phyloP scores from a whole-genome alignment of 805 yeast genomes.

The Candida alai region DNA sequence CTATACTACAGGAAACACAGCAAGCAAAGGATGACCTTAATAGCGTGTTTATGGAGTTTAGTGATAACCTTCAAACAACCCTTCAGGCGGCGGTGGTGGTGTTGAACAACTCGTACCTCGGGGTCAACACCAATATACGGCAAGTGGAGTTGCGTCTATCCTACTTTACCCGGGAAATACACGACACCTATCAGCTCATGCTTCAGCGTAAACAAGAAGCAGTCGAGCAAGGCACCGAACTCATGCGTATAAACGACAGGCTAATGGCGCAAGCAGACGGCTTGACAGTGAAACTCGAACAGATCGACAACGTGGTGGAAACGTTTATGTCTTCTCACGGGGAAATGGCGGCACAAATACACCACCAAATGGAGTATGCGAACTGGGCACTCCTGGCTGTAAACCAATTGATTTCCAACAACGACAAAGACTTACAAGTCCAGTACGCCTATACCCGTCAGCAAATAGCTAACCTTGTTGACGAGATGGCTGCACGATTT shows the following conservation, averaged over 20 bases:
- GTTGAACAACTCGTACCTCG: conserved; percentile 5
- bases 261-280: conserved; percentile 2
- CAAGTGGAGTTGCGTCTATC: conserved; percentile 6
- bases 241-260: neutral
- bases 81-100: conserved; percentile 5
- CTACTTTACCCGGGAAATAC: conserved; percentile 5
- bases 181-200: neutral
- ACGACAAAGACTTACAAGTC: neutral
- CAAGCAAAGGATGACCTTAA: conserved; percentile 1
- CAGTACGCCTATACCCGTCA: conserved; percentile 1
- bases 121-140: conserved; percentile 7
- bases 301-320: neutral
- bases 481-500: neutral
- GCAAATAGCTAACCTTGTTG: conserved; percentile 2
- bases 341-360: neutral
- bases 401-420: neutral
- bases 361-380: conserved; percentile 1
- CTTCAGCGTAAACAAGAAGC: neutral
- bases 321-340: neutral
- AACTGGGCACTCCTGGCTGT: conserved; percentile 1
- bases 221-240: neutral
- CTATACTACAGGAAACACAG: conserved; percentile 1
- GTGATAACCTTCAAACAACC: conserved; percentile 6
- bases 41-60: conserved; percentile 5
- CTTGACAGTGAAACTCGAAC: neutral